These are phyloP conservation scores for Polytolypa hystricis DNA, from an alignment of 2,329 filamentous ascomycete species.

Conservation along the genomic window DNA sequence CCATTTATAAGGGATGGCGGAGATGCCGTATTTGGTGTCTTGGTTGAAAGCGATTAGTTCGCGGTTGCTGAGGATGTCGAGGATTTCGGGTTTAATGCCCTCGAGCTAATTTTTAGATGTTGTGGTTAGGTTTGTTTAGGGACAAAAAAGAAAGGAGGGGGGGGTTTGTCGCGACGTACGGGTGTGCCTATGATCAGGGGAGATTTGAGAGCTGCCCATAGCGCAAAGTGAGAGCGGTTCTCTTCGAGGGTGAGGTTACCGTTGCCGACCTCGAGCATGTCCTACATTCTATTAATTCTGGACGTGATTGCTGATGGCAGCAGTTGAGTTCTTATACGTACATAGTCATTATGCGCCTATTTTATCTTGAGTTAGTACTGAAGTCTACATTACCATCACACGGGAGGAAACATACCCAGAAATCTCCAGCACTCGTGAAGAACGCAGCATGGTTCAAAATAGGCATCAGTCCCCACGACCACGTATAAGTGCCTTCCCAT, in stretches of 20 bases:
- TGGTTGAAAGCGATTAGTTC: slow-evolving; percentile 36
- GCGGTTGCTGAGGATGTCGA: slow-evolving; percentile 35
- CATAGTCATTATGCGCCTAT: slow-evolving; percentile 1
- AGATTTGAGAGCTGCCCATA: slow-evolving; percentile 43
- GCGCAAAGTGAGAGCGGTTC: slow-evolving; percentile 40
- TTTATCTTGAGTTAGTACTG: neutral
- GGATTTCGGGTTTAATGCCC: slow-evolving; percentile 22
- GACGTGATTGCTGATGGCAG: slow-evolving; percentile 40
- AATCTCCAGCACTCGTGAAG: neutral
- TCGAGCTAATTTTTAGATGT: slow-evolving; percentile 19
- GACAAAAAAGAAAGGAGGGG: neutral
- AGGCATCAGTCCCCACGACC: neutral
- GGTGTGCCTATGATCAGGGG: slow-evolving; percentile 39
- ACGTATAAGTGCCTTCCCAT: neutral
- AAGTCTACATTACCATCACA: neutral
- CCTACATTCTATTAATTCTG: too few species aligned
- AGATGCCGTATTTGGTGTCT: slow-evolving; percentile 31
- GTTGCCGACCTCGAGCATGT: slow-evolving; percentile 44
- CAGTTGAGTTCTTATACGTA: slow-evolving; percentile 33
- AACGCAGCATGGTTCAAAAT: neutral
- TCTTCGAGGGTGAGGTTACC: slow-evolving; percentile 36
- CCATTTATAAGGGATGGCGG: slow-evolving; percentile 34
- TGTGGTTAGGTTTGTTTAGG: slow-evolving; percentile 1
- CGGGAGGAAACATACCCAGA: neutral
- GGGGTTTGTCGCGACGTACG: slow-evolving; percentile 12